Evolutionary conservation across 768 basidiomycete genomes (phyloP), one percentile per base, ranked within the genome.

Genomic region (Xanthoconium purpureum): DNA sequence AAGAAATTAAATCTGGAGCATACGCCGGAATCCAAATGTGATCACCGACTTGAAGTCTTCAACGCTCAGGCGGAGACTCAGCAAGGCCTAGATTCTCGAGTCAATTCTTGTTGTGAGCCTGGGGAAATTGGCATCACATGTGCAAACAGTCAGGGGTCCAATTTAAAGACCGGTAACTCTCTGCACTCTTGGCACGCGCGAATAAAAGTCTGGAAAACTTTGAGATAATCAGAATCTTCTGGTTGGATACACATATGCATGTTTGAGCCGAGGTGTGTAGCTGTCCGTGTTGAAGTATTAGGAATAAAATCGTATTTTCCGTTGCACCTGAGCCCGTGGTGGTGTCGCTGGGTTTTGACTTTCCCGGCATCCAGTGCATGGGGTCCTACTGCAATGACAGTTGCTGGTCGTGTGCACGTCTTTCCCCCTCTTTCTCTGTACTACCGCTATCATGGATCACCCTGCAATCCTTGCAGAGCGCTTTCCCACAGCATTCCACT

Each of bases 401-500:
- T 44, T 59, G 43, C 9, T 56, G 65, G 65, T 68, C 68, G 67
- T 63, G 67, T 69, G 67, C 33, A 39, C 36, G 6, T 33, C 15
- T 29, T 17, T 51, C 28, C 32, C 15, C 52, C 49, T 52, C 32
- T 40, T 20, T 51, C 47, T n/a, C 51, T 39, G 35, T n/a, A 38
- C 43, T 33, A 54, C 33, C 54, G 47, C 57, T n/a, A 45, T 30
- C 57, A 62, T 65, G 65, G 52, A 52, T 28, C 56, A 59, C 20
- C 29, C 42, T n/a, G 33, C 50, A 28, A 17, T 66, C 44, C 24
- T 62, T 12, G 42, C 62, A 36, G 60, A 68, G 44, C 33, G 35
- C 13, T 56, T 58, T 12, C 40, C 55, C 10, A 20, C 47, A 29
- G 18, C 59, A 13, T n/a, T 49, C 28, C 9, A 15, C n/a, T 13